These are phyloP conservation scores for Claviceps africana DNA, from an alignment of 2,329 filamentous ascomycete genomes.

Conservation along the genomic window DNA sequence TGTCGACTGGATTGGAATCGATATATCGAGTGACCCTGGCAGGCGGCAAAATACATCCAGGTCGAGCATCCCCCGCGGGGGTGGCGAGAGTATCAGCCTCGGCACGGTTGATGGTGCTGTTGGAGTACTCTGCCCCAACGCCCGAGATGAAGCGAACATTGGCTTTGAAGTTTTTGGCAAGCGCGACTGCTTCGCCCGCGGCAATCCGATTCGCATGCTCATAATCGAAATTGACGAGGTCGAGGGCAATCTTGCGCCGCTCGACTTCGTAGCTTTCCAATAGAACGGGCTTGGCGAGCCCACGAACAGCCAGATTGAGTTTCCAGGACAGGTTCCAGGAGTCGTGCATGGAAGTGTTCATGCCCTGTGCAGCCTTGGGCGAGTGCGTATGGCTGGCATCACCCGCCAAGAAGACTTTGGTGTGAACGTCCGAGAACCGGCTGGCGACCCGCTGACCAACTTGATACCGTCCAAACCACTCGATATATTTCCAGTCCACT, in stretches of 20 bases:
- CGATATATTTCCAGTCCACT: conserved; percentile 42
- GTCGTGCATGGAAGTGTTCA: conserved; percentile 50
- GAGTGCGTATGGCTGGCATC: conserved; percentile 62
- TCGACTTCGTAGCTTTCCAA: conserved; percentile 50
- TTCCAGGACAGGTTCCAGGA: conserved; percentile 46
- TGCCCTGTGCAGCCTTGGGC: conserved; percentile 56
- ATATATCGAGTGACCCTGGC: conserved; percentile 60
- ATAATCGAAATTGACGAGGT: conserved; percentile 45
- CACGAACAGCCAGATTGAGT: conserved; percentile 38
- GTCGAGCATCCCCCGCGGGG: conserved; percentile 34
- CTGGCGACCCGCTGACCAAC: conserved; percentile 59
- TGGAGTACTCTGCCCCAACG: conserved; percentile 47
- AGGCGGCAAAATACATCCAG: conserved; percentile 46
- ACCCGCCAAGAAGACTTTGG: conserved; percentile 53
- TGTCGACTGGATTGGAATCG: conserved; percentile 63
- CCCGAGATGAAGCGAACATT: conserved; percentile 64
- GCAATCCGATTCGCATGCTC: conserved; percentile 44
- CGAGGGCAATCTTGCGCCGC: conserved; percentile 45
- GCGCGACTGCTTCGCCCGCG: conserved; percentile 45
- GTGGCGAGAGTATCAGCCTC: conserved; percentile 21
- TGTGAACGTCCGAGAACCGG: conserved; percentile 48
- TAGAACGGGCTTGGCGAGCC: conserved; percentile 38
- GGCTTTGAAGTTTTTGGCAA: conserved; percentile 54
- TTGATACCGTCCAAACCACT: conserved; percentile 62
- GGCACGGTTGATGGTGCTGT: conserved; percentile 35